phyloP scores from a whole-genome alignment of 306 rosid genomes.

The Sechiopsis laciniata region DNA sequence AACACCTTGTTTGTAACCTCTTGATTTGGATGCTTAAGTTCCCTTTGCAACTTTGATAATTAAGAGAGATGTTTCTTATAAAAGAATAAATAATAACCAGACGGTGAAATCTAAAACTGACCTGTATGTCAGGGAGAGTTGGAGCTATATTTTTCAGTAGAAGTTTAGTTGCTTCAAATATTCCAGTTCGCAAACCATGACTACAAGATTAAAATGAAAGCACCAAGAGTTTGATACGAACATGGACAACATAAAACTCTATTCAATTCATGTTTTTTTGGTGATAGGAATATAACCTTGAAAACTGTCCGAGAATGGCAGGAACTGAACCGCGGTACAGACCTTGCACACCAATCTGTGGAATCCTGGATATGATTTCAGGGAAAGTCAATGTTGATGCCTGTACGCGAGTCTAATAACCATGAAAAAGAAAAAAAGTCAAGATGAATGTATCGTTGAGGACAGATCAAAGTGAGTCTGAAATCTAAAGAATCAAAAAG shows the following conservation, averaged over 20 bases:
- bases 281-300: constrained; percentile 53
- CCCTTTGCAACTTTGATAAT: neutral
- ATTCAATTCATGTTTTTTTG: neutral
- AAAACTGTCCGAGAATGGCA: constrained; percentile 97
- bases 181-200: constrained; percentile 97
- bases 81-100: constrained; percentile 6
- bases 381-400: constrained; percentile 86
- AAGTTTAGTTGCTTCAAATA: constrained; percentile 91
- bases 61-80: neutral
- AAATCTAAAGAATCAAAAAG: constrained; percentile 17
- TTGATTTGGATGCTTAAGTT: neutral
- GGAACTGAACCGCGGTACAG: constrained; percentile 93
- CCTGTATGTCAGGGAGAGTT: constrained; percentile 90
- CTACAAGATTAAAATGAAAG: constrained; percentile 46
- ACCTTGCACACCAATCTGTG: constrained; percentile 79
- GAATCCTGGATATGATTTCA: constrained; percentile 93
- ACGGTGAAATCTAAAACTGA: constrained; percentile 22
- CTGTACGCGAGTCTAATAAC: constrained; percentile 77
- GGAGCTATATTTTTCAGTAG: constrained; percentile 83
- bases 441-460: constrained; percentile 22
- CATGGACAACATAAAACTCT: constrained; percentile 16
- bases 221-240: constrained; percentile 26
- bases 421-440: constrained; percentile 26
- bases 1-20: neutral
- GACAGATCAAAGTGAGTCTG: constrained; percentile 16